phyloP scores from a whole-genome alignment of 2,329 filamentous ascomycete genomes.

The Trichophyton benhamiae region DNA sequence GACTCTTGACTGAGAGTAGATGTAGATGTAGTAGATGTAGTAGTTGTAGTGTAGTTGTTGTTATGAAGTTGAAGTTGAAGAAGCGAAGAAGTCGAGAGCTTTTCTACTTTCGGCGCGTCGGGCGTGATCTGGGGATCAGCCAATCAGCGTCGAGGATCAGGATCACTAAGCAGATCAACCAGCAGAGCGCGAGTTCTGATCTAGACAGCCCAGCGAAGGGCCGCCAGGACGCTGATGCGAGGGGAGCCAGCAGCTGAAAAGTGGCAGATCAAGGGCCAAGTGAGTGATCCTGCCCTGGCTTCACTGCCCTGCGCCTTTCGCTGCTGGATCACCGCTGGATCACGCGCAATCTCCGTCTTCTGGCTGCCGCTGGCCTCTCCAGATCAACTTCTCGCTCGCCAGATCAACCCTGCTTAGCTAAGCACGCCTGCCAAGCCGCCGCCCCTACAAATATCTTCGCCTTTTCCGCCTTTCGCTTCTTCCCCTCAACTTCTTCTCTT shows the following conservation, averaged over 20 bases:
- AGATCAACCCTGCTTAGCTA: neutral
- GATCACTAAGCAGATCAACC: neutral
- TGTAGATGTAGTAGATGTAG: constrained; percentile 11
- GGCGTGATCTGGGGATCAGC: constrained; percentile 15
- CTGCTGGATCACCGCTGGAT: neutral
- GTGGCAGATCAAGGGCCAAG: no score
- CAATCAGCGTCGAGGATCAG: constrained; percentile 27
- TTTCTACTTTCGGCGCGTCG: neutral
- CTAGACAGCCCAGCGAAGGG: neutral
- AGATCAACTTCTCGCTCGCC: neutral
- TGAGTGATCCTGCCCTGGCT: no score
- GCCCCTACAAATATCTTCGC: no score
- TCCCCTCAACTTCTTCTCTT: constrained; percentile 16
- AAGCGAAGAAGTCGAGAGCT: constrained; percentile 10
- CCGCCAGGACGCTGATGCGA: neutral
- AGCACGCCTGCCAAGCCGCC: no score
- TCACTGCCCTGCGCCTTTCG: no score
- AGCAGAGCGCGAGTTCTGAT: constrained; percentile 5
- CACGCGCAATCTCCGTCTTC: neutral
- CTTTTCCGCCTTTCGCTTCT: no score
- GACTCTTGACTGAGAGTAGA: neutral
- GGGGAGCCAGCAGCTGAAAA: neutral
- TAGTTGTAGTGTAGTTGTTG: constrained; percentile 13
- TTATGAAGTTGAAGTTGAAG: constrained; percentile 13
- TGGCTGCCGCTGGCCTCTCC: no score